Percentiles rank a stretch among this genome's conserved stretches.
These are phyloP conservation scores for Zangia roseola DNA, from an alignment of 768 basidiomycete species.

Conservation along the genomic window DNA sequence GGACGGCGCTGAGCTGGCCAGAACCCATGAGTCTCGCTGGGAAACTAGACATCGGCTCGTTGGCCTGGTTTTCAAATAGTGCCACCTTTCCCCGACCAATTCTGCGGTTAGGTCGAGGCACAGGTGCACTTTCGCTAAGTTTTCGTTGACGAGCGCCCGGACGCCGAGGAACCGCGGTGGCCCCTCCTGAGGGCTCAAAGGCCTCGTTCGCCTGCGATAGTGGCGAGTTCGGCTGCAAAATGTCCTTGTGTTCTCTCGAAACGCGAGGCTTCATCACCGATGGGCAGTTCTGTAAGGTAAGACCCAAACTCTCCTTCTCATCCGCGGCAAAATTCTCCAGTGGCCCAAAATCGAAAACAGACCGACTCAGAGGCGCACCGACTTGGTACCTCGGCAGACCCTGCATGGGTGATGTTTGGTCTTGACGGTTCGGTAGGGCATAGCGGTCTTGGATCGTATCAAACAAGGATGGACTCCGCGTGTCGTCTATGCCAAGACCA, in stretches of 20 bases:
- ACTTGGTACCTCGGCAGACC: constrained; percentile 72
- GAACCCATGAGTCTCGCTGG: constrained; percentile 33
- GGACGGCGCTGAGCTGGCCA: constrained; percentile 38
- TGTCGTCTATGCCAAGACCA: constrained; percentile 40
- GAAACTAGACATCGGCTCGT: constrained; percentile 49
- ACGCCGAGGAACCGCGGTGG: constrained; percentile 11
- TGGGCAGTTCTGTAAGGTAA: constrained; percentile 43
- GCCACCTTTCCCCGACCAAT: constrained; percentile 82
- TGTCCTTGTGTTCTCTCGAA: constrained; percentile 11
- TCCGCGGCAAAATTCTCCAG: constrained; percentile 77
- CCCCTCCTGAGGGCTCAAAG: constrained; percentile 13
- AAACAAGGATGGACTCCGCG: constrained; percentile 51
- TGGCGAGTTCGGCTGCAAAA: constrained; percentile 2
- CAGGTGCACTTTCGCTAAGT: constrained; percentile 76
- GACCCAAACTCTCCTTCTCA: constrained; percentile 66
- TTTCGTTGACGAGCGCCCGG: constrained; percentile 70
- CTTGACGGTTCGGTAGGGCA: constrained; percentile 28
- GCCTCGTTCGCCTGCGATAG: background rate
- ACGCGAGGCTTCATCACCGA: constrained; percentile 14
- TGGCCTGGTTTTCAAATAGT: constrained; percentile 69
- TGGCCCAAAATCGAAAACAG: constrained; percentile 65
- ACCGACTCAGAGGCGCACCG: constrained; percentile 41
- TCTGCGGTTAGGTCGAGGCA: constrained; percentile 59
- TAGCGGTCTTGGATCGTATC: constrained; percentile 22
- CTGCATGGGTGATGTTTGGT: constrained; percentile 32